Conservation (phyloP, 2,329 filamentous ascomycete genomes). For the Trichoderma hamatum region DNA sequence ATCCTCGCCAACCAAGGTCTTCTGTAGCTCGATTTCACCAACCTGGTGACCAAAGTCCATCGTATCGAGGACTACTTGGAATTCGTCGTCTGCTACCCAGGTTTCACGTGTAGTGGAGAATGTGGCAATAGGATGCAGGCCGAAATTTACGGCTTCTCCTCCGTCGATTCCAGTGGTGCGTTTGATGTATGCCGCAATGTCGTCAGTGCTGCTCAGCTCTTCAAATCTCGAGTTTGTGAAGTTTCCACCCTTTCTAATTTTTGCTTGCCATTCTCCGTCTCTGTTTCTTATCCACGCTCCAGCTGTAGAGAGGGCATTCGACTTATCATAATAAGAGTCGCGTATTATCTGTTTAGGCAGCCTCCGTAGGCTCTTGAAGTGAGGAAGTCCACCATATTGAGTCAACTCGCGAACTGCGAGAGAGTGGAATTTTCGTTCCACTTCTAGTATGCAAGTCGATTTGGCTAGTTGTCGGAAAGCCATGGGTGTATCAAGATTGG, state of each 20-base stretch:
- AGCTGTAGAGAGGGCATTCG: neutral
- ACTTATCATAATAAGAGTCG: constrained; percentile 3
- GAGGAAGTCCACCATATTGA: neutral
- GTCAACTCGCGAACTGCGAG: constrained; percentile 12
- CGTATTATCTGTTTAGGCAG: neutral
- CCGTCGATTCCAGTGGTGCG: neutral
- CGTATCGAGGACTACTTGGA: constrained; percentile 3
- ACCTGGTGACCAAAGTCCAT: constrained; percentile 20
- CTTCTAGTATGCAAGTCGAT: neutral
- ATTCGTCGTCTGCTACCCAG: constrained; percentile 13
- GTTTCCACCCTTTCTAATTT: neutral
- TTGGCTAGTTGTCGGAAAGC: constrained; percentile 1
- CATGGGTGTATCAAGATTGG: neutral
- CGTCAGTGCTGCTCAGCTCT: neutral
- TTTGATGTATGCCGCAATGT: neutral
- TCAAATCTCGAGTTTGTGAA: neutral
- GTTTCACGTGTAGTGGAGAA: constrained; percentile 7
- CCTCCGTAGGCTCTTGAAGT: neutral
- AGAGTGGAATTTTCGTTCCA: constrained; percentile 3
- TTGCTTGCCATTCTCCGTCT: neutral
- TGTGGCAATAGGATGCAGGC: neutral
- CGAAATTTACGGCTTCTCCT: neutral
- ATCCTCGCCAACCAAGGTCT: neutral
- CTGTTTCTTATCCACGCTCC: neutral
- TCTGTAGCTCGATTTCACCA: constrained; percentile 16